Conservation (phyloP, 306 rosid species). For the Rubus idaeus region DNA sequence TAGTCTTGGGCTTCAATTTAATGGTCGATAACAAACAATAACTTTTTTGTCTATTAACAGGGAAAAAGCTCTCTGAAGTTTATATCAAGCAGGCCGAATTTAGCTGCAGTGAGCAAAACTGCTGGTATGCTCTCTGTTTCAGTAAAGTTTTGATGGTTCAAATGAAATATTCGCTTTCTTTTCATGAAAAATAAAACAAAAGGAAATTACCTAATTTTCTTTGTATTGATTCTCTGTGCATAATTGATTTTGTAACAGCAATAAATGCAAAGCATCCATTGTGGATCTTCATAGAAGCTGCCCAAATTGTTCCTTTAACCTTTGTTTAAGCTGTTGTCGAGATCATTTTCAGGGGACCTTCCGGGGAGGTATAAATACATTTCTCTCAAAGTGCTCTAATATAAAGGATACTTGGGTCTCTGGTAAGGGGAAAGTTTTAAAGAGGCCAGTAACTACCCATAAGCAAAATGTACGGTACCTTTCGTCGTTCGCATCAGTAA, state of each 20-base stretch:
- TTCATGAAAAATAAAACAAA: background rate
- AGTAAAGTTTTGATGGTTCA: conserved; percentile 15
- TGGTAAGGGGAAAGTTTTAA: conserved; percentile 36
- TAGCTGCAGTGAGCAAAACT: conserved; percentile 44
- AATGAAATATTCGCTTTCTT: background rate
- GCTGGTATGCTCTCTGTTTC: conserved; percentile 51
- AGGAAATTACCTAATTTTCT: conserved; percentile 12
- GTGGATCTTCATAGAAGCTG: conserved; percentile 94
- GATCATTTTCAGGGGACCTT: conserved; percentile 45
- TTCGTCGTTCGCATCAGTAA: conserved; percentile 39
- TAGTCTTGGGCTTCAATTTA: conserved; percentile 23
- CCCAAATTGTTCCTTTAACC: conserved; percentile 77
- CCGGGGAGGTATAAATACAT: conserved; percentile 36
- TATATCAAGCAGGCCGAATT: conserved; percentile 66
- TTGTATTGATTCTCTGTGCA: conserved; percentile 31
- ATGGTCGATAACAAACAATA: background rate
- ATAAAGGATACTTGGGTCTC: conserved; percentile 35
- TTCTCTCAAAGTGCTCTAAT: conserved; percentile 34
- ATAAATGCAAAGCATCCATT: conserved; percentile 63
- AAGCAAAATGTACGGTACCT: conserved; percentile 26
- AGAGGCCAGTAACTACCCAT: conserved; percentile 38
- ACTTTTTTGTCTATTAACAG: conserved; percentile 35
- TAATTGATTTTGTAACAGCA: conserved; percentile 60
- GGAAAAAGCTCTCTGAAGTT: conserved; percentile 59
- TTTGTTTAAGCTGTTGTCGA: conserved; percentile 76